phyloP scores from a whole-genome alignment of 176 grass and related monocot genomes.

The Melocanna baccifera region DNA sequence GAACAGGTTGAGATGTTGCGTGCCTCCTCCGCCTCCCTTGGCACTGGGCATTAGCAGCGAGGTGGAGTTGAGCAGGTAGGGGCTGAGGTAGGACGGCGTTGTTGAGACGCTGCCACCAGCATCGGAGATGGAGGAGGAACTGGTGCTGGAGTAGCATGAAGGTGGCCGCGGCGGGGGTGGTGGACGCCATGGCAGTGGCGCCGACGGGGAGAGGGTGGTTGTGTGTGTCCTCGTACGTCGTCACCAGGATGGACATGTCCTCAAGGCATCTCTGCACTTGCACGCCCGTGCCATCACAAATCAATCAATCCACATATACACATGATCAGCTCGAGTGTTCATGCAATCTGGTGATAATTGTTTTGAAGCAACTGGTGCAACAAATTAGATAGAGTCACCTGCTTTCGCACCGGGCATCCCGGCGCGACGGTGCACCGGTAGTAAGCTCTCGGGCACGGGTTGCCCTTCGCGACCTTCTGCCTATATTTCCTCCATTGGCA shows the following conservation, averaged over 20 bases:
- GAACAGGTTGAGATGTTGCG: constrained; percentile 40
- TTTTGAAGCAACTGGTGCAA: neutral
- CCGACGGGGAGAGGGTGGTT: constrained; percentile 96
- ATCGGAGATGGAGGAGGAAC: constrained; percentile 50
- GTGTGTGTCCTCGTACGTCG: constrained; percentile 97
- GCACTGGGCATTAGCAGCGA: neutral
- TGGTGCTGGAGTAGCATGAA: constrained; percentile 77
- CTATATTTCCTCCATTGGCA: constrained; percentile 98
- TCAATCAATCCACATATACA: neutral
- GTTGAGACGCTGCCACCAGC: constrained; percentile 1
- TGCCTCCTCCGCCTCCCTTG: neutral
- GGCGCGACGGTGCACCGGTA: constrained; percentile 93
- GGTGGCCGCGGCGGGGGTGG: constrained; percentile 55
- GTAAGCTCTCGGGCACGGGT: constrained; percentile 94
- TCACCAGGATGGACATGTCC: constrained; percentile 96
- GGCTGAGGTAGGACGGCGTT: constrained; percentile 61
- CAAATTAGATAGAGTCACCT: constrained; percentile 32
- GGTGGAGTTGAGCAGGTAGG: constrained; percentile 54
- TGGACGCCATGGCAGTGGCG: constrained; percentile 91
- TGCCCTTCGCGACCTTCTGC: constrained; percentile 96
- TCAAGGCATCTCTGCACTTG: constrained; percentile 92
- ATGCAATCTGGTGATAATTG: neutral
- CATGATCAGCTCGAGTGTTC: neutral
- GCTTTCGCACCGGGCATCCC: constrained; percentile 93
- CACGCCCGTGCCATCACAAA: neutral